Evolutionary conservation across 495 filamentous ascomycete species (phyloP), one percentile per base, ranked within the genome.

Genomic region (Pyrenula massariospora): DNA sequence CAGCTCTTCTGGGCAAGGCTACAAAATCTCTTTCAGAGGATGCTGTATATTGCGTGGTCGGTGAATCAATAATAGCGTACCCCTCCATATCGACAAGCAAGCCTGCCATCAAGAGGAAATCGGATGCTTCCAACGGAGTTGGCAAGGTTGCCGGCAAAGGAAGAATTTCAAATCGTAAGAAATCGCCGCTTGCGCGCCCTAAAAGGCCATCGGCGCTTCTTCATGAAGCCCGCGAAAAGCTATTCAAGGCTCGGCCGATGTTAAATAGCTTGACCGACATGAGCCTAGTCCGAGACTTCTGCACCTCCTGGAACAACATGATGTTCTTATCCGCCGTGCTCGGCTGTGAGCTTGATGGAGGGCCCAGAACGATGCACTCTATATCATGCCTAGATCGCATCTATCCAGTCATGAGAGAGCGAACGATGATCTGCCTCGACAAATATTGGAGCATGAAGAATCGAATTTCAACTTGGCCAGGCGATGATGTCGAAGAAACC

Each of bases 11-110:
- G 60, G 63, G 77, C 63, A 68, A 84, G 75, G 63, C 79, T 76
- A 66, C 84, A 59, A 80, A 83, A 20, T 75, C 83, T 53, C 84
- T 98, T 70, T 76, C 81, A 12, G 73, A 78, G 2, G 89, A 97
- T 70, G 85, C 91, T 10, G 85, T 91, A 1, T 95, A 91, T 66
- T 93, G 87, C 47, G 83, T 91, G 19, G 76, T 98, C 22, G 86
- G 89, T 8, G 93, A 98, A 58, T 97, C 93, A 3, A 95, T 89
- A 2, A 85, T 93, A 25, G 50, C 50, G 50, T 52, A 42, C 31
- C 31, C 31, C 15, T 5, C 31, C 31, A 15, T 42, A 42, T 42
- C 31, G 8, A 15, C 8, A 42, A 42, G 15, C 15, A n/a, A n/a
- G n/a, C n/a, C n/a, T n/a, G n/a, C n/a, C n/a, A 8, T 15, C 5